These are phyloP conservation scores for Secale cereale DNA, from an alignment of 176 grass and related monocot species.

Conservation along the genomic window DNA sequence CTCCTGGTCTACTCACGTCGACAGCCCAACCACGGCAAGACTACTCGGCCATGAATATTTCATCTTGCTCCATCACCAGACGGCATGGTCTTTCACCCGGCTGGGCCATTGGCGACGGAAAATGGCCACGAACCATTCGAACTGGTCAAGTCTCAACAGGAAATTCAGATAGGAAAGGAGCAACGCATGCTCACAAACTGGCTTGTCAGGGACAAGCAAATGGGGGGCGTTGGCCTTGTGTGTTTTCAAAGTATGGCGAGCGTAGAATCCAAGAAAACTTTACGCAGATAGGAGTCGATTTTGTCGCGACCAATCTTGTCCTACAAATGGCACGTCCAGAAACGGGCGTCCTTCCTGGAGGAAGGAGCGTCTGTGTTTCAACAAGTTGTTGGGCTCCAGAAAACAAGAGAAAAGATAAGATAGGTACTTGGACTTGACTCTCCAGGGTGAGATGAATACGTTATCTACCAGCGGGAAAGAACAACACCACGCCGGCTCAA, in stretches of 20 bases:
- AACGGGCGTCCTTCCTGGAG: background rate
- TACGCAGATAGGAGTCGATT: background rate
- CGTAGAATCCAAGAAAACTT: constrained; percentile 44
- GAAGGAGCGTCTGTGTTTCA: background rate
- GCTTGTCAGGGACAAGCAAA: background rate
- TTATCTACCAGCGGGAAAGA: constrained; percentile 26
- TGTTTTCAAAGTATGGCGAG: constrained; percentile 26
- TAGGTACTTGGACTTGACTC: background rate
- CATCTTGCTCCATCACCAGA: background rate
- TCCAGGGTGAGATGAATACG: background rate
- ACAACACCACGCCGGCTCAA: constrained; percentile 15
- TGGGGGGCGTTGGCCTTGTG: background rate
- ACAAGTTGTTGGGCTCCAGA: background rate
- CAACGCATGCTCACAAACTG: background rate
- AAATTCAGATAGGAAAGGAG: background rate
- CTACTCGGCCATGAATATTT: background rate
- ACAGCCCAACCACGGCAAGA: background rate
- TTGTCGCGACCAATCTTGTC: constrained; percentile 11
- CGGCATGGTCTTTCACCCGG: background rate
- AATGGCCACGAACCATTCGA: background rate
- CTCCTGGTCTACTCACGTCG: background rate
- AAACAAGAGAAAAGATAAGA: background rate
- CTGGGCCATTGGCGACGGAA: background rate
- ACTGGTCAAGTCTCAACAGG: constrained; percentile 20
- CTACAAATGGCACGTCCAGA: constrained; percentile 20